phyloP scores from a whole-genome alignment of 371 early-diverging fungal species.

The Blastocladiella emersonii region DNA sequence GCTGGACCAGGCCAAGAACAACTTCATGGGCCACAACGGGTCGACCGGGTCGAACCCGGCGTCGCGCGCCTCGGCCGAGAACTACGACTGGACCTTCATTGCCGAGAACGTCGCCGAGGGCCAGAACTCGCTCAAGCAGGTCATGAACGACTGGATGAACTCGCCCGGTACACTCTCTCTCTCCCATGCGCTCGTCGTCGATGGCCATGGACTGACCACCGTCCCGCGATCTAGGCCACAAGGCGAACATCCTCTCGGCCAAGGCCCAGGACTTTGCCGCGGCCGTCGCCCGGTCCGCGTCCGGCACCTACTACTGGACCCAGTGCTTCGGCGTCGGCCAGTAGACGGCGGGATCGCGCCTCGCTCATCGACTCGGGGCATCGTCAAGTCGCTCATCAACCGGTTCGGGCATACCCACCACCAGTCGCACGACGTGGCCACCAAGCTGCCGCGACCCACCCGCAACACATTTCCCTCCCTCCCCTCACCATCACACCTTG shows the following conservation, averaged over 20 bases:
- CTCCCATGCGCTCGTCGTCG: not conserved
- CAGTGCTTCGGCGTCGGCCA: conserved; percentile 4
- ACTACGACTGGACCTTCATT: conserved; percentile 12
- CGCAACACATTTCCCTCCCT: no score
- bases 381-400: no score
- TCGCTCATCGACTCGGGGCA: no score
- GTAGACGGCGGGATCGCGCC: no score
- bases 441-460: no score
- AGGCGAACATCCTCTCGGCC: not conserved
- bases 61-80: not conserved
- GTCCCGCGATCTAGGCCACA: not conserved
- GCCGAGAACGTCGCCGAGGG: conserved; percentile 32
- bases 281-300: not conserved
- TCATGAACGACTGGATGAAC: conserved; percentile 24
- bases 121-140: conserved; percentile 13
- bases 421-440: no score
- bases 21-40: not conserved
- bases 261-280: not conserved
- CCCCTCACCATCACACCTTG: no score
- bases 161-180: not conserved
- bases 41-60: not conserved
- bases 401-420: no score
- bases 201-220: not conserved
- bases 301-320: not conserved
- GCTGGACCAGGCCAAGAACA: not conserved